phyloP scores from a whole-genome alignment of 1,284 basidiomycete genomes.

The Pyrrhoderma noxium region DNA sequence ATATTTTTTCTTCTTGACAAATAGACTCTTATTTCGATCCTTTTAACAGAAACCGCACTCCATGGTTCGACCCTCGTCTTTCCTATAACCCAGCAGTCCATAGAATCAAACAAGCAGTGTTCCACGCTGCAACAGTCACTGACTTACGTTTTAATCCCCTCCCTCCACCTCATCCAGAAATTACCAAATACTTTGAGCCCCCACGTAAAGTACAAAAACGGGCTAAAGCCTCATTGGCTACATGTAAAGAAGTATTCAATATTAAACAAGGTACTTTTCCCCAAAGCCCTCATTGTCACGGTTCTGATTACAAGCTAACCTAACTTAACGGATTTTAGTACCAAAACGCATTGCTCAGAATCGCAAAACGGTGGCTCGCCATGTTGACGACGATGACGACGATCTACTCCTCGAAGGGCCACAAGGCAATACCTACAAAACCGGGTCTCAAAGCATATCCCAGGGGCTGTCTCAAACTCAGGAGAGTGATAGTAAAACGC shows the following conservation, averaged over 20 bases:
- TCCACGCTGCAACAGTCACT: constrained; percentile 74
- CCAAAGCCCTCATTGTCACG: neutral
- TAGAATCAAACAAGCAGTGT: constrained; percentile 86
- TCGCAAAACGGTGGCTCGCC: constrained; percentile 54
- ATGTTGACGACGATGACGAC: constrained; percentile 59
- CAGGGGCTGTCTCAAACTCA: constrained; percentile 17
- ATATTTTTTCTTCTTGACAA: too few species aligned
- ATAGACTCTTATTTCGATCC: neutral
- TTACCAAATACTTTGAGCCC: constrained; percentile 77
- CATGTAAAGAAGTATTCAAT: constrained; percentile 60
- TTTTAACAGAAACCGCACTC: constrained; percentile 30
- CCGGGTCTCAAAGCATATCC: constrained; percentile 19
- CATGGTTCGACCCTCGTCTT: constrained; percentile 74
- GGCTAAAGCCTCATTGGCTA: constrained; percentile 47
- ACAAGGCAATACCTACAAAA: constrained; percentile 19
- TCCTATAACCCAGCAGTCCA: constrained; percentile 90
- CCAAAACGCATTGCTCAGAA: constrained; percentile 45
- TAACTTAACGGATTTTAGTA: constrained; percentile 36
- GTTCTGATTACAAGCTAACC: neutral
- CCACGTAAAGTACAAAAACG: constrained; percentile 62
- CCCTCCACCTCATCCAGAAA: constrained; percentile 77
- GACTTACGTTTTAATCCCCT: constrained; percentile 71
- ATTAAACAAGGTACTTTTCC: constrained; percentile 58
- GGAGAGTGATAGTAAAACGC: neutral
- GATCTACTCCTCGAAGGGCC: constrained; percentile 51